Evolutionary conservation across 768 basidiomycete species (phyloP), one percentile per base, ranked within the genome.

Genomic region (Mycena chlorophos): DNA sequence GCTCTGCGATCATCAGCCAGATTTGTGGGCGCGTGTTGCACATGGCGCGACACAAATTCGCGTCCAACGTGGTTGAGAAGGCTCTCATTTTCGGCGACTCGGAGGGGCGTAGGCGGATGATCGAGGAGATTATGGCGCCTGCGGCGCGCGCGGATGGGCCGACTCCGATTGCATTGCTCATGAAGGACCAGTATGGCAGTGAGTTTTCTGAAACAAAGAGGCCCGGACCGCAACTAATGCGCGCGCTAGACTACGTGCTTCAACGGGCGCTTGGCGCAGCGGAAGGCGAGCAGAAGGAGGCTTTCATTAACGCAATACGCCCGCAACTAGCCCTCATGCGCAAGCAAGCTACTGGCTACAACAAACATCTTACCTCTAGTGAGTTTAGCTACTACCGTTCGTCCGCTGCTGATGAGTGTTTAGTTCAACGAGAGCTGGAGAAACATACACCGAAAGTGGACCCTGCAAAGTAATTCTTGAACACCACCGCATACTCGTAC

Each of bases 21-120:
- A 78, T 98, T 49, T 82, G 79, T 8, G 91, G 91, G 3, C 87
- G 91, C 64, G 80, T 98, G 69, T 69, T 94, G 39, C 76, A 78
- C 57, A 84, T 95, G 80, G 82, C 92, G 1, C 82, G 86, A 50
- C 92, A 93, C 69, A 96, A 96, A 68, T 96, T 91, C 65, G 94
- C 93, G 4, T 97, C 94, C 4, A 98, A 99, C 65, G 96, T 98
- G 19, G 90, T 89, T 69, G 95, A 96, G 73, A 94, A 93, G 71
- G 93, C 92, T 4, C 78, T 96, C 30, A 69, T 85, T 26, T 84
- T 78, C 29, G 84, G 89, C 1, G 80, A 84, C 51, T 29, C 77
- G 0, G 85, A 87, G 10, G 86, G 80, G 57, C 86, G 92, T 42
- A 81, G 80, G 8, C 68, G 71, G 30, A 74, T 98, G 39, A 84